Evolutionary conservation across 257 asterid genomes (phyloP), one percentile per base, ranked within the genome.

Genomic region (Sherardia arvensis): DNA sequence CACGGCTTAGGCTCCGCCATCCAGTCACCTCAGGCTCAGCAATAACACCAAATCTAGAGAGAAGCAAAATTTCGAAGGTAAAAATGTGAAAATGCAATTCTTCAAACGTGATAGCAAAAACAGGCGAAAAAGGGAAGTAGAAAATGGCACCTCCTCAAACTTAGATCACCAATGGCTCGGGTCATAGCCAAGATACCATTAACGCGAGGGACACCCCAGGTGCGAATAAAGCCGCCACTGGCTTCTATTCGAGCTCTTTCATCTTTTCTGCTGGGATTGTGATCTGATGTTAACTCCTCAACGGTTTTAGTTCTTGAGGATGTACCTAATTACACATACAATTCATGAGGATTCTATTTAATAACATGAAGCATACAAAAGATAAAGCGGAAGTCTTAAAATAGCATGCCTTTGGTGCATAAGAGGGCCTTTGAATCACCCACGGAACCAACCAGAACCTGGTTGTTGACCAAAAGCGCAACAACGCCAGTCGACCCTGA

Each of bases 361-460:
- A 45, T 26, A 28, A 48, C 20, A 38, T 33, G 9, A 45, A 54
- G 23, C 26, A 27, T 28, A 4, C 33, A 53, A 29, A 43, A 56
- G 49, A 21, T 26, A 61, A 18, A 17, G 12, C 49, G 20, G 26
- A 23, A 7, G 29, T 18, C n/a, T 28, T 30, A 6, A 49, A 55
- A 34, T 33, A 27, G 53, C 74, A 58, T 22, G 78, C 95, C 83
- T 87, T 78, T 48, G 53, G 61, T 53, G 78, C 94, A 90, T 40
- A 87, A 28, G 59, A 87, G 62, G 32, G 95, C 90, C 78, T 85
- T 87, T 7, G 97, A 90, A 72, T 90, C 95, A 8, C 97, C 94
- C 28, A 87, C 71, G 20, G 73, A 77, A 33, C 83, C 91, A 22
- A 82, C 81, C 27, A 85, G 79, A 74, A 79, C 49, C 67, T 75